These are phyloP conservation scores for Lotmaria passim DNA, from an alignment of 208 protist species.

Conservation along the genomic window DNA sequence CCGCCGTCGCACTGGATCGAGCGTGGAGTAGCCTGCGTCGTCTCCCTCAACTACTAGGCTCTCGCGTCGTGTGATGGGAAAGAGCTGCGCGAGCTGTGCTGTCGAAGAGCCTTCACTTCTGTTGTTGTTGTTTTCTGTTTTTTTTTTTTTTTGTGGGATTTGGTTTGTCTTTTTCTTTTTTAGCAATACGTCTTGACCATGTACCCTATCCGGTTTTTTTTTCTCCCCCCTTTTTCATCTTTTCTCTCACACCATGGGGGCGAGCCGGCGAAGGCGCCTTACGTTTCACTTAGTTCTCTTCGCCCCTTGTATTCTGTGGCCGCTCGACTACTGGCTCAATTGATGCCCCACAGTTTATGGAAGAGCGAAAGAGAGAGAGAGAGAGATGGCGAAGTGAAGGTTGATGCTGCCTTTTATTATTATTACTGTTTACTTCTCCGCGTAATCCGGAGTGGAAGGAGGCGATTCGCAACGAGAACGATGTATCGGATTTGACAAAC, in stretches of 20 bases:
- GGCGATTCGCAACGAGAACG: no score
- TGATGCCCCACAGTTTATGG: neutral
- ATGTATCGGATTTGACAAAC: no score
- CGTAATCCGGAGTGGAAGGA: no score
- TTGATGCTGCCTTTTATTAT: no score
- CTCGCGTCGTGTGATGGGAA: no score
- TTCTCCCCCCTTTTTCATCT: conserved; percentile 4
- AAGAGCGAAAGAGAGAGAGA: neutral
- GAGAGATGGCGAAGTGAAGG: no score
- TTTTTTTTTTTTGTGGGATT: neutral
- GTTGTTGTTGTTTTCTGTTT: neutral
- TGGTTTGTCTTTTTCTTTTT: neutral
- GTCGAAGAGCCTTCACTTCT: no score
- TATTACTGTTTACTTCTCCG: no score
- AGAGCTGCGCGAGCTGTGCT: no score
- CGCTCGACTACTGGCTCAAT: conserved; percentile 20
- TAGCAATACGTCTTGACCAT: no score
- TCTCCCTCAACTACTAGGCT: conserved; percentile 83
- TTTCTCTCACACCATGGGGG: neutral
- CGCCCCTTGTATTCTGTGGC: neutral
- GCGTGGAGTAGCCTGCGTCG: conserved; percentile 91
- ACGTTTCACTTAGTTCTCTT: neutral
- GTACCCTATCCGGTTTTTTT: neutral
- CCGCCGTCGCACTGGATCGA: conserved; percentile 95
- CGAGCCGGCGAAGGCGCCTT: neutral